Evolutionary conservation across 345 rosid species (phyloP).

Genomic region (Eucalyptus guilfoylei): DNA sequence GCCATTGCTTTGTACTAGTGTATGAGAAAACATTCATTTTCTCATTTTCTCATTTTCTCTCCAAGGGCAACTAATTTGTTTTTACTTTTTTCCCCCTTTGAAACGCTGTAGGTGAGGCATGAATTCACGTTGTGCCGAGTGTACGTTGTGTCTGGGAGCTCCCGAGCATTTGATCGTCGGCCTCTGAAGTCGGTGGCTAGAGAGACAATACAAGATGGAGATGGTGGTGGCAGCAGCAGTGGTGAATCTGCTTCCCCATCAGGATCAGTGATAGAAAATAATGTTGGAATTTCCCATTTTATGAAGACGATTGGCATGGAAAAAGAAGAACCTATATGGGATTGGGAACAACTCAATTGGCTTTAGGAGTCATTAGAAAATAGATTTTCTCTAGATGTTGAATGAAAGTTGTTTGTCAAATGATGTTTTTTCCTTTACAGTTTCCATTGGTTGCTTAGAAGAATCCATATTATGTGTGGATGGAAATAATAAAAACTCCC

Average conservation of each 20-base stretch:
- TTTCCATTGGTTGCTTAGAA: not conserved
- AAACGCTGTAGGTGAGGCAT: slow-evolving; percentile 22
- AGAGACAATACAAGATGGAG: not conserved
- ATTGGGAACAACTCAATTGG: slow-evolving; percentile 48
- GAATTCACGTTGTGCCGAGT: slow-evolving; percentile 76
- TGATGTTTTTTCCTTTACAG: not conserved
- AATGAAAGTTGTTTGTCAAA: not conserved
- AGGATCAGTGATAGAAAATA: not conserved
- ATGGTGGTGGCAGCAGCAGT: slow-evolving; percentile 1
- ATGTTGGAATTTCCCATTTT: not conserved
- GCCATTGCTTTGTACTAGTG: not conserved
- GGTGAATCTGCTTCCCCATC: not conserved
- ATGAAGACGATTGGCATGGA: not conserved
- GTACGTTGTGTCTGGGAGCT: slow-evolving; percentile 60
- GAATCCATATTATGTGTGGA: not conserved
- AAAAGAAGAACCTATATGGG: slow-evolving; percentile 21
- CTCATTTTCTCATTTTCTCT: not conserved
- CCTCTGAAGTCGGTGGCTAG: slow-evolving; percentile 28
- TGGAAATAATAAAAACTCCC: not conserved
- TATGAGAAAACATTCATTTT: not conserved
- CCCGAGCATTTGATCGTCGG: slow-evolving; percentile 76
- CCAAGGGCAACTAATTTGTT: not conserved
- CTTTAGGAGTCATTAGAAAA: not conserved
- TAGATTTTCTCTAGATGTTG: not conserved
- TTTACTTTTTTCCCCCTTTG: not conserved